Percentiles rank a stretch among this genome's conserved stretches.
Conservation (phyloP, 2,329 filamentous ascomycete genomes). For the Aspergillus sergii region DNA sequence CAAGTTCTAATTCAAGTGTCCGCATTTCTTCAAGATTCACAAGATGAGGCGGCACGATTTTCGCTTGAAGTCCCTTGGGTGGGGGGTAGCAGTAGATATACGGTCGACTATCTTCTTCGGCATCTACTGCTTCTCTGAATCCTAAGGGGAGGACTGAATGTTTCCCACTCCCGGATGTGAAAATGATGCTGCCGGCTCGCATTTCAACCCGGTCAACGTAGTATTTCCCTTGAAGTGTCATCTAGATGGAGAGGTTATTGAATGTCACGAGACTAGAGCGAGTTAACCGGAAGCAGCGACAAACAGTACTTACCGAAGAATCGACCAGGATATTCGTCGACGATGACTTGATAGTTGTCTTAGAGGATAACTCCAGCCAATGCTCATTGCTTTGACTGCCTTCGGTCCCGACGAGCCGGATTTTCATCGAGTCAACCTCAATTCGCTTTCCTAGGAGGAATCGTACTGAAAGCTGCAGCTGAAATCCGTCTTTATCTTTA, state of each 20-base stretch:
- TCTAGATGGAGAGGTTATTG: constrained; percentile 21
- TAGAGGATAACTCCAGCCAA: constrained; percentile 58
- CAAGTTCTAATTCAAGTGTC: constrained; percentile 72
- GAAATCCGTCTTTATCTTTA: constrained; percentile 73
- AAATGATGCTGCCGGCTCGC: constrained; percentile 42
- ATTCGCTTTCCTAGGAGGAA: constrained; percentile 75
- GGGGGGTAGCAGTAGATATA: constrained; percentile 75
- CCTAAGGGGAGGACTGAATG: constrained; percentile 35
- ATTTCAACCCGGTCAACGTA: constrained; percentile 73
- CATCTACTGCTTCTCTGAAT: constrained; percentile 37
- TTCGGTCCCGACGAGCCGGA: constrained; percentile 62
- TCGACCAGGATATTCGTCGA: constrained; percentile 55
- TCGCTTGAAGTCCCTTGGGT: constrained; percentile 67
- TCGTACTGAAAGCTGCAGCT: constrained; percentile 66
- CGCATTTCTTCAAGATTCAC: constrained; percentile 81
- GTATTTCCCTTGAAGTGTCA: constrained; percentile 66
- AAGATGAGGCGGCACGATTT: constrained; percentile 66
- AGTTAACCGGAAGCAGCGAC: constrained; percentile 16
- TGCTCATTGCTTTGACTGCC: constrained; percentile 63
- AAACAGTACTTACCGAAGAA: constrained; percentile 43
- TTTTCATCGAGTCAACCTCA: constrained; percentile 63
- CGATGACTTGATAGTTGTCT: constrained; percentile 58
- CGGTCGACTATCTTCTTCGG: constrained; percentile 53
- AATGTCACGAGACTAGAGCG: not conserved
- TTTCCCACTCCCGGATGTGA: constrained; percentile 34